Evolutionary conservation across 345 rosid species (phyloP), one percentile per base, ranked within the genome.

Genomic region (Reutealis trisperma): DNA sequence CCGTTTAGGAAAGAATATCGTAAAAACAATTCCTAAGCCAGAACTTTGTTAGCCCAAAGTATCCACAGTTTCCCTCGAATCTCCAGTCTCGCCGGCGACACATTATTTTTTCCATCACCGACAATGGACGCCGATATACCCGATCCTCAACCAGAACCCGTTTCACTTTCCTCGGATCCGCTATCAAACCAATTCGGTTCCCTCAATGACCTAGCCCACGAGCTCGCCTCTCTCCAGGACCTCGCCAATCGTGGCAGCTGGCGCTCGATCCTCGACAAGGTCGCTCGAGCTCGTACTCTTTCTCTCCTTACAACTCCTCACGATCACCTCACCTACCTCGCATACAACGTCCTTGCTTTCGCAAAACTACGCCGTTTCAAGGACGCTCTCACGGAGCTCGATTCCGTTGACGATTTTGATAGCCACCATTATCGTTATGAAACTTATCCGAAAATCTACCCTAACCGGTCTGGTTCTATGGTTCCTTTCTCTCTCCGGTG

Each of bases 401-500:
- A 93, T n/a, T 80, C 98, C 16, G 84, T 93, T 73, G 92, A 96
- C 73, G 98, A 93, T 75, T 90, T 93, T 83, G 88, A 90, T 74
- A 83, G 89, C 42, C 80, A 85, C 80, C 91, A 82, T 63, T 93
- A 96, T 77, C 80, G 77, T 71, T 96, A 92, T 79, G 94, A 93
- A 70, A 83, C 97, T 11, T 90, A 90, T 77, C 99, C 98, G 8
- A 81, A 86, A 49, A 70, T 87, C 42, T 93, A 93, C 83, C 90
- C 89, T 0, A 84, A 83, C 76, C 88, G 94, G 57, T 78, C 80
- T 4, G 99, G 99, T 19, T 96, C 99, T 41, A 92, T 96, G 97
- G 90, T 93, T 22, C 99, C 99, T 44, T 96, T 96, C 88, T 78
- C 87, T 49, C 86, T 96, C 34, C 93, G 98, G 60, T 96, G 95